Percentiles rank a stretch among this genome's conserved stretches.
phyloP scores from a whole-genome alignment of 1,139 yeast genomes.

The Kazachstania sp. region DNA sequence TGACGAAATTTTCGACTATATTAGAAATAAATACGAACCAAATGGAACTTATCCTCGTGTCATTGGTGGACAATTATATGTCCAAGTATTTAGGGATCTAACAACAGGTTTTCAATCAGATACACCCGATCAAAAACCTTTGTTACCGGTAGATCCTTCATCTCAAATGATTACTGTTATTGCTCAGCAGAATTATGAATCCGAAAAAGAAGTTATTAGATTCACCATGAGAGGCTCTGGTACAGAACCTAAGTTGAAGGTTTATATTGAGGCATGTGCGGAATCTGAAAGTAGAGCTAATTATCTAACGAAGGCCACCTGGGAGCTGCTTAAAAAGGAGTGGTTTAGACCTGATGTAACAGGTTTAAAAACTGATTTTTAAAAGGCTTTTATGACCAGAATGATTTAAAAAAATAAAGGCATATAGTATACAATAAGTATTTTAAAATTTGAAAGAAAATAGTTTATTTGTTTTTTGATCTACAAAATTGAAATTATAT shows the following conservation, averaged over 20 bases:
- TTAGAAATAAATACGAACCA: slow-evolving; percentile 31
- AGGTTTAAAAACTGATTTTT: slow-evolving; percentile 23
- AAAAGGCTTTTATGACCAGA: background rate
- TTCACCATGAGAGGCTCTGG: slow-evolving; percentile 93
- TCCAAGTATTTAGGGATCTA: slow-evolving; percentile 70
- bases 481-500: too few relatives aligned
- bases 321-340: slow-evolving; percentile 47
- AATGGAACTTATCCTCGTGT: slow-evolving; percentile 26
- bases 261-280: slow-evolving; percentile 75
- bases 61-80: slow-evolving; percentile 37
- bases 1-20: slow-evolving; percentile 43
- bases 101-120: slow-evolving; percentile 73
- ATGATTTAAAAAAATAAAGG: background rate
- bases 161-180: slow-evolving; percentile 81
- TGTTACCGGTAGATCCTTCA: slow-evolving; percentile 57
- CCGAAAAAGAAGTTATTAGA: slow-evolving; percentile 35
- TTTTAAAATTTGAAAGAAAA: background rate
- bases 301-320: slow-evolving; percentile 51
- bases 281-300: slow-evolving; percentile 39
- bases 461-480: background rate
- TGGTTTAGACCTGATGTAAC: slow-evolving; percentile 54
- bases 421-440: background rate
- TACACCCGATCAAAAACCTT: slow-evolving; percentile 50
- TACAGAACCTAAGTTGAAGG: slow-evolving; percentile 90
- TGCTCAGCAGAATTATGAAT: slow-evolving; percentile 17